Conservation (phyloP, 345 rosid species). For the Capsella bursapastoris region DNA sequence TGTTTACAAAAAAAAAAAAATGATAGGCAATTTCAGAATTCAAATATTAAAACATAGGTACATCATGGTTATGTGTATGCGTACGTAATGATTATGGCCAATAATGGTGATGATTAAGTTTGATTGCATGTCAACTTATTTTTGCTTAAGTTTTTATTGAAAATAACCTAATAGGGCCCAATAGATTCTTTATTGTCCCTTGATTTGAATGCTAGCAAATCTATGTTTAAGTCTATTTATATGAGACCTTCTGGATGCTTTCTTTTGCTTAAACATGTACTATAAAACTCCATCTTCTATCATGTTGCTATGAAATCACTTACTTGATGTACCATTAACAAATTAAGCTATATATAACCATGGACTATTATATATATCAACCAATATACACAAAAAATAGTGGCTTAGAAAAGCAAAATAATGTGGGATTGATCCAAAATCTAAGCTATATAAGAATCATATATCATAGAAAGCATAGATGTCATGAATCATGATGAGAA, state of each 20-base stretch:
- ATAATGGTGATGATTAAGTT: slow-evolving; percentile 32
- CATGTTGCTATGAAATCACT: neutral
- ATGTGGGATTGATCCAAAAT: neutral
- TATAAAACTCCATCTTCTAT: neutral
- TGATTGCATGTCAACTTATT: slow-evolving; percentile 15
- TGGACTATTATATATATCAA: neutral
- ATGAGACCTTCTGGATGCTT: neutral
- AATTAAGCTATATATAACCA: neutral
- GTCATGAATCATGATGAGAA: neutral
- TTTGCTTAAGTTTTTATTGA: neutral
- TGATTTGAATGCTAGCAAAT: neutral
- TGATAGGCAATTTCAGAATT: neutral
- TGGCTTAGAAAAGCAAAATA: neutral
- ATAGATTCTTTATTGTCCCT: slow-evolving; percentile 14
- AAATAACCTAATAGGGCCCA: slow-evolving; percentile 3
- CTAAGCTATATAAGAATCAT: neutral
- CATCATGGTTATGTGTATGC: slow-evolving; percentile 23
- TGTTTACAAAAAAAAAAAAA: too few relatives aligned
- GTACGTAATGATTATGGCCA: slow-evolving; percentile 15
- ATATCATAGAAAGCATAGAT: neutral
- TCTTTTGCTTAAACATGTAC: neutral
- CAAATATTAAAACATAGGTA: neutral
- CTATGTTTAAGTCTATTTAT: neutral
- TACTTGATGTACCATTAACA: neutral
- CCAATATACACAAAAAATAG: neutral